Evolutionary conservation across 2,329 filamentous ascomycete species (phyloP).

Genomic region (Trichoderma atroviride): DNA sequence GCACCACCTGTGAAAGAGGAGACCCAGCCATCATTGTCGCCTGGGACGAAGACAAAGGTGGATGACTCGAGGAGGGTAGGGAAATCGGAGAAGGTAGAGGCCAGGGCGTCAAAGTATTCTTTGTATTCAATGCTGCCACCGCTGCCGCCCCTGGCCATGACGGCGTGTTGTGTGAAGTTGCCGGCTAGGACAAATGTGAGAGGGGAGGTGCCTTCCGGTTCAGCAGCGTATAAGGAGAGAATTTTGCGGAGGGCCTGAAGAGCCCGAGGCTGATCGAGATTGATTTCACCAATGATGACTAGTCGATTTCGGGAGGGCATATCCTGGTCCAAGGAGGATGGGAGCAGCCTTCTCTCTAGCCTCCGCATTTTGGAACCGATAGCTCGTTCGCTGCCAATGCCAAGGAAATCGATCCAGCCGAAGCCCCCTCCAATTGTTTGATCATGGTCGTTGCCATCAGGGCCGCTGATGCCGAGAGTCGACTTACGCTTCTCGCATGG

Average conservation of each 20-base stretch:
- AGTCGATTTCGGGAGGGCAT: slow-evolving; percentile 54
- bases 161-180: slow-evolving; percentile 72
- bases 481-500: slow-evolving; percentile 82
- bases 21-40: slow-evolving; percentile 97
- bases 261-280: slow-evolving; percentile 81
- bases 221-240: slow-evolving; percentile 70
- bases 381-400: slow-evolving; percentile 85
- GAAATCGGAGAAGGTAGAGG: slow-evolving; percentile 80
- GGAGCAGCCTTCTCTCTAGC: slow-evolving; percentile 70
- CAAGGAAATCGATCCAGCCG: slow-evolving; percentile 96
- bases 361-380: slow-evolving; percentile 80
- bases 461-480: slow-evolving; percentile 72
- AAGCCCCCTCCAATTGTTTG: slow-evolving; percentile 77
- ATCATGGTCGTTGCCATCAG: slow-evolving; percentile 59
- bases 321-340: slow-evolving; percentile 41
- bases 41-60: slow-evolving; percentile 90
- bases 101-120: slow-evolving; percentile 89
- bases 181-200: slow-evolving; percentile 82
- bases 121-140: slow-evolving; percentile 94
- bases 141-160: slow-evolving; percentile 68
- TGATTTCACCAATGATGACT: slow-evolving; percentile 82
- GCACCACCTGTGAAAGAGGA: slow-evolving; percentile 81
- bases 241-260: slow-evolving; percentile 81
- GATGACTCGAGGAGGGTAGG: slow-evolving; percentile 75
- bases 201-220: slow-evolving; percentile 67